These are phyloP conservation scores for Mycena leptocephala DNA, from an alignment of 768 basidiomycete species.

Conservation along the genomic window DNA sequence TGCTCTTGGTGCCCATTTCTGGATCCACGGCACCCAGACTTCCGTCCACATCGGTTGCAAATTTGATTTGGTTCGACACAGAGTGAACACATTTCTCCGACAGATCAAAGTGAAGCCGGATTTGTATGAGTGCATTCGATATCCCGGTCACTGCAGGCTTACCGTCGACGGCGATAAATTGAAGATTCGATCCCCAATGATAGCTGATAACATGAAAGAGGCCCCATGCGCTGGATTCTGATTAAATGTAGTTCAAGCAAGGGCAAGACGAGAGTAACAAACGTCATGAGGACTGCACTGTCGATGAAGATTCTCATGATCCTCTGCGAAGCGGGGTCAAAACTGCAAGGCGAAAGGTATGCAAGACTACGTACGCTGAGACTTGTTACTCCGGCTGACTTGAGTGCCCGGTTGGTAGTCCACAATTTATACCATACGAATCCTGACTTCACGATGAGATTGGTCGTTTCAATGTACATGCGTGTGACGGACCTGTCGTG, in stretches of 20 bases:
- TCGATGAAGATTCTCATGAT: conserved; percentile 14
- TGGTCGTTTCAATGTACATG: too few species aligned
- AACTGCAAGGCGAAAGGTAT: neutral
- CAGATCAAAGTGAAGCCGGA: neutral
- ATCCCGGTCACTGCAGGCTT: neutral
- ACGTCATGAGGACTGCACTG: neutral
- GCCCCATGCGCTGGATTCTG: neutral
- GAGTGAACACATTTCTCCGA: neutral
- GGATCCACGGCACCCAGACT: neutral
- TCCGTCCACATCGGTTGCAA: neutral
- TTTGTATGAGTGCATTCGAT: neutral
- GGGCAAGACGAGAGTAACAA: neutral
- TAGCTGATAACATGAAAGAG: conserved; percentile 2
- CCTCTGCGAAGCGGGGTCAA: neutral
- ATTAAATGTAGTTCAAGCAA: neutral
- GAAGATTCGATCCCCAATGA: neutral
- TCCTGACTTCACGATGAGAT: neutral
- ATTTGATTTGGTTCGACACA: neutral
- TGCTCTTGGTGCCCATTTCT: neutral
- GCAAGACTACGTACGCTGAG: neutral
- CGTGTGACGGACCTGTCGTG: neutral
- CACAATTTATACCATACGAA: neutral
- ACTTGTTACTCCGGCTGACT: neutral
- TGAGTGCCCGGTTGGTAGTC: neutral
- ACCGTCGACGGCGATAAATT: conserved; percentile 1